Conservation (phyloP, 805 yeast species). For the Metschnikowia lunata region DNA sequence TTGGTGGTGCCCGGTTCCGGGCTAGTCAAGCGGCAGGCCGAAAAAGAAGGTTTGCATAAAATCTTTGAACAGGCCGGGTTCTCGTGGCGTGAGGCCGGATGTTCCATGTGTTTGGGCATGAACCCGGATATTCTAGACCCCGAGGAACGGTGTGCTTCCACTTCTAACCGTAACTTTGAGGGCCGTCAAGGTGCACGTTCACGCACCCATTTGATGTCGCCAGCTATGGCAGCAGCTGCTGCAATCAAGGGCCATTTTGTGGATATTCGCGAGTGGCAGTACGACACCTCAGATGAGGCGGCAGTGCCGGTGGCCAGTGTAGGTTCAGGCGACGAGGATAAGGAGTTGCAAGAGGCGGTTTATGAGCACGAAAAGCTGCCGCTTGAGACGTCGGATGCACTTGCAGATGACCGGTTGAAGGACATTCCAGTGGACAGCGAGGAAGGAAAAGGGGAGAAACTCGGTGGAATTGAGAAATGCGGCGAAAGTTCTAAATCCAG, state of each 20-base stretch:
- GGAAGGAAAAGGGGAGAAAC: neutral
- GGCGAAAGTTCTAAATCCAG: neutral
- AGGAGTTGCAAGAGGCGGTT: constrained; percentile 62
- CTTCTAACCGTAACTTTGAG: constrained; percentile 97
- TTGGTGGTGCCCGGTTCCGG: constrained; percentile 98
- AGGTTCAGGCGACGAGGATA: constrained; percentile 47
- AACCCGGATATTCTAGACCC: constrained; percentile 96
- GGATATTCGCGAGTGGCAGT: constrained; percentile 81
- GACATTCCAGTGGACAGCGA: constrained; percentile 54
- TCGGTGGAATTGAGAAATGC: no score
- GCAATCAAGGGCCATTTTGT: constrained; percentile 86
- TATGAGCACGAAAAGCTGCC: constrained; percentile 69
- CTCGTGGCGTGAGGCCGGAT: constrained; percentile 99
- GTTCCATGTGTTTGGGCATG: constrained; percentile 99
- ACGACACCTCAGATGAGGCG: constrained; percentile 56
- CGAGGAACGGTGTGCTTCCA: constrained; percentile 96
- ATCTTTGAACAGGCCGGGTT: constrained; percentile 90
- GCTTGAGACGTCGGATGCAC: constrained; percentile 49
- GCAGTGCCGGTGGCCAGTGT: constrained; percentile 42
- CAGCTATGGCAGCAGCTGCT: constrained; percentile 99
- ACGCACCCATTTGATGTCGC: constrained; percentile 96
- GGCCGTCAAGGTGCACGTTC: constrained; percentile 98
- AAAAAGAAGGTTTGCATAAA: constrained; percentile 89
- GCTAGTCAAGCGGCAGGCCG: constrained; percentile 88
- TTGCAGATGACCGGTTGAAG: constrained; percentile 46